Evolutionary conservation across 345 rosid genomes (phyloP).

Genomic region (Xanthoceras sorbifolium): DNA sequence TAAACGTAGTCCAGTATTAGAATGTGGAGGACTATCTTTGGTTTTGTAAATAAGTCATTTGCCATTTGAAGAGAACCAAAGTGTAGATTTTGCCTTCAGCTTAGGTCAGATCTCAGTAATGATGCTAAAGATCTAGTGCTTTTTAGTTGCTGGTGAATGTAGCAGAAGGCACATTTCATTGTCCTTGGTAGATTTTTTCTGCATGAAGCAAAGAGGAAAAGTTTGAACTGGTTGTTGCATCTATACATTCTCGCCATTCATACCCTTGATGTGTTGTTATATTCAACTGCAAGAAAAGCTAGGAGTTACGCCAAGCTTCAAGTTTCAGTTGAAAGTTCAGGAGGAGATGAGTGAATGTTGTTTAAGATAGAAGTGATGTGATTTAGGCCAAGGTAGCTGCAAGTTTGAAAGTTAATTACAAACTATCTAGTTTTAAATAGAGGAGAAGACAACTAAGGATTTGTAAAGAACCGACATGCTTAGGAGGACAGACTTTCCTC

Average conservation of each 20-base stretch:
- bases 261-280: background rate
- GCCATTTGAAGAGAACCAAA: background rate
- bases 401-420: background rate
- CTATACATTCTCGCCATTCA: background rate
- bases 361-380: background rate
- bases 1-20: background rate
- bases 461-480: background rate
- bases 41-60: background rate
- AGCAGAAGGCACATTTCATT: background rate
- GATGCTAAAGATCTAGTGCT: background rate
- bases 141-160: background rate
- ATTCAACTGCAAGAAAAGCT: constrained; percentile 3
- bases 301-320: background rate
- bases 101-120: background rate
- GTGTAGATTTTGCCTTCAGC: background rate
- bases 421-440: background rate
- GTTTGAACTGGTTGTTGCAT: background rate
- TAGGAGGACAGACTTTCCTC: background rate
- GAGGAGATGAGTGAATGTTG: background rate
- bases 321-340: background rate
- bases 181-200: background rate
- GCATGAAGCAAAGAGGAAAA: background rate
- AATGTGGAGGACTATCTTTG: background rate
- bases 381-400: background rate
- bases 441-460: background rate